Conservation (phyloP, 352 stramenopile genomes). For the Phytophthora macrochlamydospora region DNA sequence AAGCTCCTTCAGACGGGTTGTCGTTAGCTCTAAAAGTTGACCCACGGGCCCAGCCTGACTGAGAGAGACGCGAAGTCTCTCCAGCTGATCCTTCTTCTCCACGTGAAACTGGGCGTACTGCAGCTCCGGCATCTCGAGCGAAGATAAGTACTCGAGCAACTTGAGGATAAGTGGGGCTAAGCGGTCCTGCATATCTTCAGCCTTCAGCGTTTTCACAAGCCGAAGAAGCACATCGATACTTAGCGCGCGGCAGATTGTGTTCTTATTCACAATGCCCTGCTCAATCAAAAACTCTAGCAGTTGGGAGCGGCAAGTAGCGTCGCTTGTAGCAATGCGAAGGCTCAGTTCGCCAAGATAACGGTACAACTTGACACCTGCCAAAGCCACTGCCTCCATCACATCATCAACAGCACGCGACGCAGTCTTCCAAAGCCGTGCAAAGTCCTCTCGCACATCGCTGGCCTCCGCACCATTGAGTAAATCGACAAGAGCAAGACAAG, state of each 20-base stretch:
- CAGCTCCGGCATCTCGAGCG: constrained; percentile 80
- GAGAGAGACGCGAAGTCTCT: constrained; percentile 76
- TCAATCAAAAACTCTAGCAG: constrained; percentile 71
- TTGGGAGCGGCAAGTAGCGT: constrained; percentile 51
- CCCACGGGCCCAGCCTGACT: constrained; percentile 79
- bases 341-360: constrained; percentile 74
- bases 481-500: constrained; percentile 64
- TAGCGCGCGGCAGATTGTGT: constrained; percentile 63
- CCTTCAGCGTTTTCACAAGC: constrained; percentile 68
- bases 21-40: constrained; percentile 69
- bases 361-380: constrained; percentile 78
- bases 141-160: constrained; percentile 82
- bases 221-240: constrained; percentile 78
- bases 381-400: constrained; percentile 69
- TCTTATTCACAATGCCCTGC: constrained; percentile 75
- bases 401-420: constrained; percentile 78
- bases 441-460: constrained; percentile 48
- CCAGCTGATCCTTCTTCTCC: constrained; percentile 83
- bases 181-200: constrained; percentile 54
- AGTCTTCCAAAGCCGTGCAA: constrained; percentile 69
- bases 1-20: constrained; percentile 61
- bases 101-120: constrained; percentile 89
- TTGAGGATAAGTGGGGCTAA: constrained; percentile 66
- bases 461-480: constrained; percentile 64
- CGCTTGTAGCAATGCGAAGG: constrained; percentile 61